Conservation (phyloP, 1,284 basidiomycete species). For the Bondarzewia mesenterica region DNA sequence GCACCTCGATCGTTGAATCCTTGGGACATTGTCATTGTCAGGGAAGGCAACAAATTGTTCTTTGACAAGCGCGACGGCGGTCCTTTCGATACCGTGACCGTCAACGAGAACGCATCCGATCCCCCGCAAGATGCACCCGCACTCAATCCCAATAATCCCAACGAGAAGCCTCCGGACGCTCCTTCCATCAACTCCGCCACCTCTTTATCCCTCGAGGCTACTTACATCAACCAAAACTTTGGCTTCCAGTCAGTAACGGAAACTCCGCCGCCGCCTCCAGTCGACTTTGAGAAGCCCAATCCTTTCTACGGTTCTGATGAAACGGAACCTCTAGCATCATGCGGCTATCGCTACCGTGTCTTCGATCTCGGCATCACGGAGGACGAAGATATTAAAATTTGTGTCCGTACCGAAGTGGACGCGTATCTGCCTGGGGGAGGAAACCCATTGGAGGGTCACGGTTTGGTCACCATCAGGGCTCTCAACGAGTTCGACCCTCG, state of each 20-base stretch:
- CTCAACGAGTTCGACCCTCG: constrained; percentile 97
- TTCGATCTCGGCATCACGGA: constrained; percentile 90
- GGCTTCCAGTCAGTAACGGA: constrained; percentile 93
- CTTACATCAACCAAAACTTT: constrained; percentile 99
- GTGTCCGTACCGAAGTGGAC: constrained; percentile 95
- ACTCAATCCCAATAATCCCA: constrained; percentile 67
- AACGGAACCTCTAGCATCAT: constrained; percentile 90
- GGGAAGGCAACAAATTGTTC: constrained; percentile 91
- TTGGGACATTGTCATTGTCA: constrained; percentile 96
- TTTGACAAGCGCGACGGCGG: constrained; percentile 98
- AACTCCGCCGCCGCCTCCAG: constrained; percentile 47
- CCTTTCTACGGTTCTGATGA: constrained; percentile 96
- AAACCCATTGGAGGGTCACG: constrained; percentile 65
- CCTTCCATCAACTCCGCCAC: constrained; percentile 90
- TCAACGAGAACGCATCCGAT: constrained; percentile 98
- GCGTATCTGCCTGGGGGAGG: constrained; percentile 70
- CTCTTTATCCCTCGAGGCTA: constrained; percentile 92
- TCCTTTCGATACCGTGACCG: constrained; percentile 94
- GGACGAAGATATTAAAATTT: constrained; percentile 87
- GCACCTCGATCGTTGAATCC: constrained; percentile 94
- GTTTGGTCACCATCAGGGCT: constrained; percentile 87
- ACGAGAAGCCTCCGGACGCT: constrained; percentile 61
- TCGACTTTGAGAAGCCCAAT: constrained; percentile 80
- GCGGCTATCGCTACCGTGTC: constrained; percentile 93
- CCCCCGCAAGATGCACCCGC: constrained; percentile 85